phyloP scores from a whole-genome alignment of 805 yeast species.

The Cyberlindnera nakhonratchasimensis region DNA sequence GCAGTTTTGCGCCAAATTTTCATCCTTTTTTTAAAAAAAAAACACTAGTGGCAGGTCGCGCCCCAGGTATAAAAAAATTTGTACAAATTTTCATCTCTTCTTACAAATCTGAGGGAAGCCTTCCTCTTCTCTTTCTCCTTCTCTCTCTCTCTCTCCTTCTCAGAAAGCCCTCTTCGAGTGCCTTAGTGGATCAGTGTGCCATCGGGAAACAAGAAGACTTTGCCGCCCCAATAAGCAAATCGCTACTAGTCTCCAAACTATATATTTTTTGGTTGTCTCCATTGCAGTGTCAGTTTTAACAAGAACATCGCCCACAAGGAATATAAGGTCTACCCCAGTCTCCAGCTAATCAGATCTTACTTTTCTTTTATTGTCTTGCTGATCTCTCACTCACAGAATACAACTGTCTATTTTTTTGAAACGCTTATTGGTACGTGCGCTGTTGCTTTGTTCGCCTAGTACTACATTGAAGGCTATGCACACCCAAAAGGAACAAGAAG shows the following conservation, averaged over 20 bases:
- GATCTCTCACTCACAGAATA: neutral
- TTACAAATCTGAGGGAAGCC: conserved; percentile 1
- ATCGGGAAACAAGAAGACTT: conserved; percentile 14
- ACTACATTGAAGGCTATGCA: neutral
- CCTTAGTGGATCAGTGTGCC: conserved; percentile 16
- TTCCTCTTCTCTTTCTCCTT: conserved; percentile 24
- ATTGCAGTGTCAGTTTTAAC: neutral
- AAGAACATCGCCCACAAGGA: neutral
- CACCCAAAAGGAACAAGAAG: conserved; percentile 2
- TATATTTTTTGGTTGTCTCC: conserved; percentile 2
- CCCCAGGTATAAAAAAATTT: conserved; percentile 7
- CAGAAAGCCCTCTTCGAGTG: conserved; percentile 30
- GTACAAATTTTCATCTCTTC: conserved; percentile 12
- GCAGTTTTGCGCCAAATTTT: conserved; percentile 2
- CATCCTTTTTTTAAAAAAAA: too few species aligned
- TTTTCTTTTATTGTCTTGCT: neutral
- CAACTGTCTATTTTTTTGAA: conserved; percentile 7
- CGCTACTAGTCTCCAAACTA: conserved; percentile 14
- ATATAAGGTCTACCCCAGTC: conserved; percentile 6
- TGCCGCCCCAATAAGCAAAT: conserved; percentile 18
- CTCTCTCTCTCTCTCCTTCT: conserved; percentile 32
- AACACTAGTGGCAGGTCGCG: neutral
- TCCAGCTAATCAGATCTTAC: conserved; percentile 8
- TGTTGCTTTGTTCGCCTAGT: neutral
- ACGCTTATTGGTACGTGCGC: conserved; percentile 16